Evolutionary conservation across 2,329 filamentous ascomycete genomes (phyloP).

Genomic region (Phaeosphaeria sp.): DNA sequence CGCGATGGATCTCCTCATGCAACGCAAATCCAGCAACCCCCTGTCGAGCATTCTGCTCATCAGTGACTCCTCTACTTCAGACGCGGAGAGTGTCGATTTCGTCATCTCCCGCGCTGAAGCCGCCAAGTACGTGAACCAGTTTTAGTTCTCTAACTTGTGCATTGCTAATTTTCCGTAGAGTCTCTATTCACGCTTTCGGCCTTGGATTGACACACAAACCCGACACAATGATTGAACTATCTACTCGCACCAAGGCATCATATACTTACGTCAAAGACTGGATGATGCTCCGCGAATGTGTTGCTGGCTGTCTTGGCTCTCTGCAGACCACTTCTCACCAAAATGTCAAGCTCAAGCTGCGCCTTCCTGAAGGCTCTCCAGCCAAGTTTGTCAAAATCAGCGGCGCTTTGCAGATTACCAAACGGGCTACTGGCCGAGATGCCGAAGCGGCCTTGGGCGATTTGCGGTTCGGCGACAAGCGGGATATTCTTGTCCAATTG

Average conservation of each 20-base stretch:
- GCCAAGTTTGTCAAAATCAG: constrained; percentile 99
- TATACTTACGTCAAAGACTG: constrained; percentile 99
- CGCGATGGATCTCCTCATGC: constrained; percentile 98
- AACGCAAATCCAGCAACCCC: constrained; percentile 93
- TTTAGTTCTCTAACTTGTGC: neutral
- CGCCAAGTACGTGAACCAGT: constrained; percentile 74
- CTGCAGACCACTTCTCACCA: constrained; percentile 97
- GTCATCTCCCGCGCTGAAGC: constrained; percentile 96
- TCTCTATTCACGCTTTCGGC: constrained; percentile 95
- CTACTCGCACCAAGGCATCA: constrained; percentile 91
- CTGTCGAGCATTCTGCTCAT: constrained; percentile 95
- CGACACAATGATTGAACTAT: constrained; percentile 98
- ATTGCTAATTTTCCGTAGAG: constrained; percentile 59
- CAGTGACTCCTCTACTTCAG: constrained; percentile 94
- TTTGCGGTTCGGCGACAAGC: constrained; percentile 92
- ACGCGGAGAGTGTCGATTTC: constrained; percentile 95
- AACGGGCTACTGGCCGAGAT: constrained; percentile 91
- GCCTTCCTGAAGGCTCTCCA: constrained; percentile 92
- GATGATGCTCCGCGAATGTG: constrained; percentile 99
- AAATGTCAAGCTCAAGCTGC: constrained; percentile 94
- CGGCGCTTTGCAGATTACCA: constrained; percentile 93
- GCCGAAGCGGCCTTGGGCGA: constrained; percentile 93
- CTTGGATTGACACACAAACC: constrained; percentile 97
- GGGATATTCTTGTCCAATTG: constrained; percentile 91
- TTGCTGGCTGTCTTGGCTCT: constrained; percentile 89